phyloP scores from a whole-genome alignment of 225 moss, liverwort and hornwort species.

The Ulota crispa region DNA sequence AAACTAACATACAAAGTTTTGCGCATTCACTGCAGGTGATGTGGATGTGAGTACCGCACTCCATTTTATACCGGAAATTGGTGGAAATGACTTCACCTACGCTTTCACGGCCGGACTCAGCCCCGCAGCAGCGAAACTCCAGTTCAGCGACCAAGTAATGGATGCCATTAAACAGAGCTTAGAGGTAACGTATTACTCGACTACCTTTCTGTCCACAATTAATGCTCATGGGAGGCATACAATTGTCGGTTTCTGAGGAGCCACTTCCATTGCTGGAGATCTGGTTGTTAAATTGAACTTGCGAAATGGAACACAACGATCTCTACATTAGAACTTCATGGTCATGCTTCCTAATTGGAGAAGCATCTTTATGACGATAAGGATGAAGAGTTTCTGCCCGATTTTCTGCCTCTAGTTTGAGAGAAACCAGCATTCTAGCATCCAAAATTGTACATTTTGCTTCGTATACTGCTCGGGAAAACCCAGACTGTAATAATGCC shows the following conservation, averaged over 20 bases:
- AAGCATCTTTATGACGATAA: neutral
- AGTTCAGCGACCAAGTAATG: conserved; percentile 1
- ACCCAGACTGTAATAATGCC: too few species aligned
- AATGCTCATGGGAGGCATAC: neutral
- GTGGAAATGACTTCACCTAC: conserved; percentile 36
- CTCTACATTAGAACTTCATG: neutral
- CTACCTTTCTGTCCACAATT: neutral
- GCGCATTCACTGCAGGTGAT: neutral
- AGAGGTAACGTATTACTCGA: conserved; percentile 14
- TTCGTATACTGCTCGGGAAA: neutral
- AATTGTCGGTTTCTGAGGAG: neutral
- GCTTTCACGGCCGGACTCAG: conserved; percentile 18
- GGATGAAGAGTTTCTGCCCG: neutral
- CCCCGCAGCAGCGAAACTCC: conserved; percentile 6
- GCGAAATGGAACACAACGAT: neutral
- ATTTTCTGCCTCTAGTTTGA: neutral
- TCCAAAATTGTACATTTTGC: neutral
- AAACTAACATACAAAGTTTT: neutral
- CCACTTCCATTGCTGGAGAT: neutral
- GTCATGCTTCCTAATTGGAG: neutral
- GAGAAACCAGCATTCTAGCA: too few species aligned
- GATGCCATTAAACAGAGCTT: conserved; percentile 4
- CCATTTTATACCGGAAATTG: conserved; percentile 41
- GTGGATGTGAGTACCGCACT: conserved; percentile 36
- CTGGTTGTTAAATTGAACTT: too few species aligned